A percentile compares a stretch with the other conserved stretches of the same genome.
phyloP scores from a whole-genome alignment of 2,329 filamentous ascomycete species.

The Nannizzia gypsea region DNA sequence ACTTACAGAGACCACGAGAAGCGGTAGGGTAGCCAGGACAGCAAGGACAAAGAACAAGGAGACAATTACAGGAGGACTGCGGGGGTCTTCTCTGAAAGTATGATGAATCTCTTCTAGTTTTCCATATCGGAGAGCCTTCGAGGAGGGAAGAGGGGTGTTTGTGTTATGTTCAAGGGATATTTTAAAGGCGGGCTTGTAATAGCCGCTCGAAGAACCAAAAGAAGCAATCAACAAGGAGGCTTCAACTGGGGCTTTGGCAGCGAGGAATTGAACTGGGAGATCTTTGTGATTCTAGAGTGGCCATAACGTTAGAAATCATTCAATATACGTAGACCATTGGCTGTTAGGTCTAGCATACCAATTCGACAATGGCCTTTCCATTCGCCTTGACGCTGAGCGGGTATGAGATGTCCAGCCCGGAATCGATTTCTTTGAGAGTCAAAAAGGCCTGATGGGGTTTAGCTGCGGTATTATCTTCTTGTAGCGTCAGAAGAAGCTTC shows the following conservation, averaged over 20 bases:
- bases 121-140: conserved; percentile 69
- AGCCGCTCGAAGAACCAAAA: conserved; percentile 61
- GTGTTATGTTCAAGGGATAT: conserved; percentile 55
- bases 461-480: conserved; percentile 65
- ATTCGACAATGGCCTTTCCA: conserved; percentile 72
- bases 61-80: conserved; percentile 68
- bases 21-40: conserved; percentile 61
- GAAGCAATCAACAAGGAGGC: conserved; percentile 79
- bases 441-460: conserved; percentile 92
- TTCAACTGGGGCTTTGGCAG: conserved; percentile 53
- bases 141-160: conserved; percentile 46
- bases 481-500: conserved; percentile 70
- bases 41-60: conserved; percentile 65
- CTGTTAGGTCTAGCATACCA: conserved; percentile 48
- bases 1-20: conserved; percentile 57
- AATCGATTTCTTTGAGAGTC: conserved; percentile 59
- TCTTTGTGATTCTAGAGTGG: conserved; percentile 66
- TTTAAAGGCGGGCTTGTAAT: conserved; percentile 60
- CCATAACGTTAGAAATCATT: conserved; percentile 6
- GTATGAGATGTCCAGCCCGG: conserved; percentile 77
- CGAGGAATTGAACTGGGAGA: conserved; percentile 70
- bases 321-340: neutral
- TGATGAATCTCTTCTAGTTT: conserved; percentile 79
- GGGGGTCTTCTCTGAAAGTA: conserved; percentile 69
- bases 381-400: conserved; percentile 72